phyloP scores from a whole-genome alignment of 1,284 basidiomycete genomes.

The Dichomitus squalens region DNA sequence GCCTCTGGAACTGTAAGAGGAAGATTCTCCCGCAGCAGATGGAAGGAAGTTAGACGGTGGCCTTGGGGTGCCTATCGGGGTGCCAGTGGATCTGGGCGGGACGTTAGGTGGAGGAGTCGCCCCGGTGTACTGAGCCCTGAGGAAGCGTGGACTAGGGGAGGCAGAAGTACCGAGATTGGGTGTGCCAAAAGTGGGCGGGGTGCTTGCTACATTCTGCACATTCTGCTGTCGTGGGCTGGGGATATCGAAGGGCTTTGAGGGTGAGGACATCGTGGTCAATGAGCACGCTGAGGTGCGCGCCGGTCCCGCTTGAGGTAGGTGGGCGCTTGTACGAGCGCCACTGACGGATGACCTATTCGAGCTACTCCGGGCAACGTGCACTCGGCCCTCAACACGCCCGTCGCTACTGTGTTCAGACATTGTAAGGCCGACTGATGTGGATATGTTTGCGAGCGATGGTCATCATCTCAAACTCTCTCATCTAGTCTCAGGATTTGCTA shows the following conservation, averaged over 20 bases:
- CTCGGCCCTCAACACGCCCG: neutral
- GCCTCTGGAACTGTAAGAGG: constrained; percentile 24
- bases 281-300: constrained; percentile 10
- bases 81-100: constrained; percentile 43
- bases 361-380: neutral
- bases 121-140: constrained; percentile 64
- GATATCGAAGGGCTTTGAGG: constrained; percentile 65
- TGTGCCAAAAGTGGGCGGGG: constrained; percentile 26
- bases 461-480: neutral
- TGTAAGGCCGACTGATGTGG: too few species aligned
- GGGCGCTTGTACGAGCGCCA: neutral
- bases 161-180: constrained; percentile 23
- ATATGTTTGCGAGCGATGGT: neutral
- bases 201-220: constrained; percentile 30
- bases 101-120: constrained; percentile 70
- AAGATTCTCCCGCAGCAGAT: constrained; percentile 18
- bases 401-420: neutral
- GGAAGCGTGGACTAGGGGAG: constrained; percentile 36
- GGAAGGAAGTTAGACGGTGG: constrained; percentile 19
- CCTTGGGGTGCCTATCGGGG: constrained; percentile 36
- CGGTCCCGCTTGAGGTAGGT: neutral
- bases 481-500: neutral
- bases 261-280: constrained; percentile 47
- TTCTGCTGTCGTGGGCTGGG: constrained; percentile 36
- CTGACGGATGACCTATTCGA: neutral